Evolutionary conservation across 371 early-diverging fungal species (phyloP).

Genomic region (Apophysomyces ossiformis): DNA sequence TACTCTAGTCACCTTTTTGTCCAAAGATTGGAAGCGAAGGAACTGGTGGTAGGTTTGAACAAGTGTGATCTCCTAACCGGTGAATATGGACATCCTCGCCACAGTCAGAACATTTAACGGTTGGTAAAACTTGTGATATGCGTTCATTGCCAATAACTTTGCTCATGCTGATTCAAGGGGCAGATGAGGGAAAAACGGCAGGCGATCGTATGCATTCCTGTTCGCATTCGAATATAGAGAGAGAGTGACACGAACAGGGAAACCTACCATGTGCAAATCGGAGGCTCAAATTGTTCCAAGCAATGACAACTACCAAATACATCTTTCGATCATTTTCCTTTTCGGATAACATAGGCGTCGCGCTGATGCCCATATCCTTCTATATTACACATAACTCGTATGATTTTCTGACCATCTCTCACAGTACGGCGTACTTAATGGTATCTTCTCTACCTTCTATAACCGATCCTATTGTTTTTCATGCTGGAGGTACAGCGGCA

Average conservation of each 20-base stretch:
- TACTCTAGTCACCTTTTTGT: slow-evolving; percentile 27
- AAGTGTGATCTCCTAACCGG: slow-evolving; percentile 61
- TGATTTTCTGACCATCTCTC: no score
- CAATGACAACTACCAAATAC: no score
- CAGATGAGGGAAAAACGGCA: slow-evolving; percentile 11
- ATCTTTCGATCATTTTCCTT: no score
- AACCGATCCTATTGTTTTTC: no score
- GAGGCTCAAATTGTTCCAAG: not conserved
- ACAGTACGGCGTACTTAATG: no score
- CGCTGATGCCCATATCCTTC: no score
- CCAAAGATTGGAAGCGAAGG: slow-evolving; percentile 54
- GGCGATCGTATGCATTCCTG: slow-evolving; percentile 3
- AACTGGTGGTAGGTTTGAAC: slow-evolving; percentile 60
- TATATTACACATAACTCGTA: no score
- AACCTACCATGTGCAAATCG: slow-evolving; percentile 5
- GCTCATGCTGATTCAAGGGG: slow-evolving; percentile 19
- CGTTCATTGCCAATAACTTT: slow-evolving; percentile 46
- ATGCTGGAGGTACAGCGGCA: no score
- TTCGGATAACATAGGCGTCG: no score
- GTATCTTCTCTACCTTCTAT: no score
- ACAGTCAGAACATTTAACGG: slow-evolving; percentile 69
- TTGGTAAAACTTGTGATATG: slow-evolving; percentile 64
- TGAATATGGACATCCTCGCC: slow-evolving; percentile 64
- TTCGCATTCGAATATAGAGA: slow-evolving; percentile 3
- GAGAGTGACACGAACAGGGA: not conserved